Conservation (phyloP, 2,329 filamentous ascomycete species). For the Sporothrix globosa region DNA sequence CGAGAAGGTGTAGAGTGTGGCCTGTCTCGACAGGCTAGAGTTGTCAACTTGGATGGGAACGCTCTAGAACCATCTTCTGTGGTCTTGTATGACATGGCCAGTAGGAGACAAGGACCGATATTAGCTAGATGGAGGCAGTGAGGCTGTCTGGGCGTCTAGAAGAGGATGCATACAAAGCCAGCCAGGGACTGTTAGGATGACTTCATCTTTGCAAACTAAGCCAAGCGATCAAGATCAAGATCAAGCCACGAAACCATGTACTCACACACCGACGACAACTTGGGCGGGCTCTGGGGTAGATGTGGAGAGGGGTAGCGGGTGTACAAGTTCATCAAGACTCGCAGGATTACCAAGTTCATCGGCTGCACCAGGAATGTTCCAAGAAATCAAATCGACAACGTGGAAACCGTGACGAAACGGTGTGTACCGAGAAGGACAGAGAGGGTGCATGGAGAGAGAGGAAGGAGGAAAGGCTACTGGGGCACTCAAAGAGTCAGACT, state of each 20-base stretch:
- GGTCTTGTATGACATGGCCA: slow-evolving; percentile 3
- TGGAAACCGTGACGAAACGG: neutral
- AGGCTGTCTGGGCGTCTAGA: neutral
- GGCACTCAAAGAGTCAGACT: too few relatives aligned
- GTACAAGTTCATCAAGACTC: neutral
- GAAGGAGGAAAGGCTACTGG: too few relatives aligned
- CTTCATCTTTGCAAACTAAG: neutral
- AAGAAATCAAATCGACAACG: neutral
- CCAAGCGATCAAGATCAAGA: neutral
- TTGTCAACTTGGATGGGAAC: neutral
- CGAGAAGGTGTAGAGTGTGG: neutral
- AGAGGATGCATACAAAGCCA: neutral
- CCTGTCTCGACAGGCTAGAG: too few relatives aligned
- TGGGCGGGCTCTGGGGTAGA: neutral
- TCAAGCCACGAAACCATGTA: neutral
- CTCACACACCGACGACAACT: neutral
- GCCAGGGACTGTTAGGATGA: neutral
- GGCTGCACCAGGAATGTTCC: neutral
- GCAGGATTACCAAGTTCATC: too few relatives aligned
- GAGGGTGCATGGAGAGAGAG: neutral
- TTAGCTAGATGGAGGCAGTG: neutral
- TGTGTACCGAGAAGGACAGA: too few relatives aligned
- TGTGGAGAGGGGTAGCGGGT: neutral
- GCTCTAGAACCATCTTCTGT: slow-evolving; percentile 14
- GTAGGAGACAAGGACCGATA: neutral